A percentile compares a stretch with the other conserved stretches of the same genome.
Conservation (phyloP, 352 stramenopile species). For the Pythium plurisporium region DNA sequence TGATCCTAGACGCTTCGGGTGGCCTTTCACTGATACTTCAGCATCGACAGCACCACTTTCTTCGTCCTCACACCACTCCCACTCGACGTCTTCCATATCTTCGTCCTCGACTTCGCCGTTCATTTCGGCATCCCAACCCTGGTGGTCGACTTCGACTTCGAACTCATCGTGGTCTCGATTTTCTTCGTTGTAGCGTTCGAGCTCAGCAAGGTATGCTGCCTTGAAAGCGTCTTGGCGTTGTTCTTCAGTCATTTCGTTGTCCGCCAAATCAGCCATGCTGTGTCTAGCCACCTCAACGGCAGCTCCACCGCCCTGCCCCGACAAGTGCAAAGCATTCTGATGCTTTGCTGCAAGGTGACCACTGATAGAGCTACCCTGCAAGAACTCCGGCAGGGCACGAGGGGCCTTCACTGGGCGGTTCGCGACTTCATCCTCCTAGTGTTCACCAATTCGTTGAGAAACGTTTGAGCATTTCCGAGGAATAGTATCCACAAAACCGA, state of each 20-base stretch:
- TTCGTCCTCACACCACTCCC: constrained; percentile 79
- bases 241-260: constrained; percentile 79
- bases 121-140: constrained; percentile 84
- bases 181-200: constrained; percentile 85
- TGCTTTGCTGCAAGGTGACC: constrained; percentile 84
- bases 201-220: constrained; percentile 73
- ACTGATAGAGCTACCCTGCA: constrained; percentile 83
- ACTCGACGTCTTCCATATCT: constrained; percentile 78
- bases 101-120: constrained; percentile 71
- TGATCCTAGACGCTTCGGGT: constrained; percentile 50
- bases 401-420: constrained; percentile 55
- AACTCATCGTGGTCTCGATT: constrained; percentile 74
- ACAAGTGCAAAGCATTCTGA: constrained; percentile 17
- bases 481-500: no score
- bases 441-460: no score
- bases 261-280: constrained; percentile 45
- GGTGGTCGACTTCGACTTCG: constrained; percentile 73
- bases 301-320: constrained; percentile 33
- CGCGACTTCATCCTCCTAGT: constrained; percentile 47
- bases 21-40: constrained; percentile 68
- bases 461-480: no score
- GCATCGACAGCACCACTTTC: constrained; percentile 32
- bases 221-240: constrained; percentile 80
- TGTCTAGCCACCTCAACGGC: constrained; percentile 31
- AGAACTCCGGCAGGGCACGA: constrained; percentile 69